These are phyloP conservation scores for Psidium guajava DNA, from an alignment of 345 rosid species.

Conservation along the genomic window DNA sequence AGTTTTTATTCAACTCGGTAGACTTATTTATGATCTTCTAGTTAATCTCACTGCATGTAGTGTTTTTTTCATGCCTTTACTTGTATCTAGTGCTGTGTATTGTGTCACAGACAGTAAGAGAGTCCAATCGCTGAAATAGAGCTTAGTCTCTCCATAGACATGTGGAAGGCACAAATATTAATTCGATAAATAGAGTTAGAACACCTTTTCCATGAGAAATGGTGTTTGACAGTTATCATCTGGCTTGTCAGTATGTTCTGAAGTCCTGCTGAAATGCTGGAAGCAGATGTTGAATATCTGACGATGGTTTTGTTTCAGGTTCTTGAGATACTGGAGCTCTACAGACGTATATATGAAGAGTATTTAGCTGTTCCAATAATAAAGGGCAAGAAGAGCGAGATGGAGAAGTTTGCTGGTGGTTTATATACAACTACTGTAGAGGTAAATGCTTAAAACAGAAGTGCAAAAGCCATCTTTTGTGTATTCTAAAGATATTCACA, in stretches of 20 bases:
- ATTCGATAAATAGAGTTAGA: not conserved
- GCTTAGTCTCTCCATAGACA: not conserved
- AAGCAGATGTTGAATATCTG: not conserved
- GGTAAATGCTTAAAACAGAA: conserved; percentile 22
- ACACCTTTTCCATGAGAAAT: not conserved
- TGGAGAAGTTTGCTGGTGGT: conserved; percentile 98
- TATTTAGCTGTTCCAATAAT: conserved; percentile 83
- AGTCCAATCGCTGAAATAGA: not conserved
- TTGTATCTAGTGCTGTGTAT: not conserved
- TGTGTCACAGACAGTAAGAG: not conserved
- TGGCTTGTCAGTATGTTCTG: not conserved
- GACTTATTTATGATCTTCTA: not conserved
- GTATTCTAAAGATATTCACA: not conserved
- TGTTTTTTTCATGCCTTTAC: not conserved
- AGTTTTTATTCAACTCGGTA: not conserved
- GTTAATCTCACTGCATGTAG: not conserved
- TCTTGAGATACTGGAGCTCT: conserved; percentile 73
- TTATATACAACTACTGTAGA: conserved; percentile 95
- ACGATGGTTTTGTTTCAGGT: conserved; percentile 21
- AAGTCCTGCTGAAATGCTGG: not conserved
- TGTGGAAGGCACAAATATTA: not conserved
- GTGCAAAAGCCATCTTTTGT: not conserved
- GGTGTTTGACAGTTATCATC: not conserved
- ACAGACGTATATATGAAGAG: conserved; percentile 80
- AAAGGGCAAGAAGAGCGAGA: conserved; percentile 93